These are phyloP conservation scores for Trametes coccinea DNA, from an alignment of 768 basidiomycete species.

Conservation along the genomic window DNA sequence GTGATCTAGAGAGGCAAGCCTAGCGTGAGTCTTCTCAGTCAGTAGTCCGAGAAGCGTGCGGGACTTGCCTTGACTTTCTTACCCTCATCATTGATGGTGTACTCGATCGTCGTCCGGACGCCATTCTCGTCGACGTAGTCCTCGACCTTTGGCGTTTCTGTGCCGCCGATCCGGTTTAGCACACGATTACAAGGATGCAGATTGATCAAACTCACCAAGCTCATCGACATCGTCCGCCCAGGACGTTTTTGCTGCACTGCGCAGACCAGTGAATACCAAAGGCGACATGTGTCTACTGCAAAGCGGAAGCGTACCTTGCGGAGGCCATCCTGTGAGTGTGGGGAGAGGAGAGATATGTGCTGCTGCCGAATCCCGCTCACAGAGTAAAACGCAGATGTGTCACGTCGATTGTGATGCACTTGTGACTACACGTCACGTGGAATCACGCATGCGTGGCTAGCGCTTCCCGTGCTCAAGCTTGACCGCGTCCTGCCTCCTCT, in stretches of 20 bases:
- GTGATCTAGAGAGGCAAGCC: conserved; percentile 60
- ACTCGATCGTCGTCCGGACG: conserved; percentile 81
- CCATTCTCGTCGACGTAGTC: conserved; percentile 86
- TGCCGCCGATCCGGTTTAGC: not conserved
- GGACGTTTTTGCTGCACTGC: conserved; percentile 57
- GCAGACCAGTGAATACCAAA: not conserved
- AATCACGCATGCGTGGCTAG: too few species aligned
- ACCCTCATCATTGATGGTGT: conserved; percentile 85
- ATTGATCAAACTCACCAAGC: conserved; percentile 44
- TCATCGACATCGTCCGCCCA: conserved; percentile 92
- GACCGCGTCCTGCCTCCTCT: too few species aligned
- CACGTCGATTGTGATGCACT: not conserved
- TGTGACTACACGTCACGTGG: not conserved
- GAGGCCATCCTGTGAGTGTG: conserved; percentile 17
- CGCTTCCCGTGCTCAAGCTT: too few species aligned
- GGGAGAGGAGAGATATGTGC: conserved; percentile 3
- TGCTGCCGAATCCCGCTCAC: conserved; percentile 3
- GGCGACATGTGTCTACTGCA: too few species aligned
- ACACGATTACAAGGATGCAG: not conserved
- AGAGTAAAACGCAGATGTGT: conserved; percentile 11
- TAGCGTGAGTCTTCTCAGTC: not conserved
- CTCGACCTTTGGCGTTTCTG: conserved; percentile 55
- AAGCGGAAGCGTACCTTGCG: conserved; percentile 8
- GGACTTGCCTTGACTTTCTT: conserved; percentile 85
- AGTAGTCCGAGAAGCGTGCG: not conserved